Conservation (phyloP, 2,329 filamentous ascomycete species). For the Stagonosporopsis vannaccii region DNA sequence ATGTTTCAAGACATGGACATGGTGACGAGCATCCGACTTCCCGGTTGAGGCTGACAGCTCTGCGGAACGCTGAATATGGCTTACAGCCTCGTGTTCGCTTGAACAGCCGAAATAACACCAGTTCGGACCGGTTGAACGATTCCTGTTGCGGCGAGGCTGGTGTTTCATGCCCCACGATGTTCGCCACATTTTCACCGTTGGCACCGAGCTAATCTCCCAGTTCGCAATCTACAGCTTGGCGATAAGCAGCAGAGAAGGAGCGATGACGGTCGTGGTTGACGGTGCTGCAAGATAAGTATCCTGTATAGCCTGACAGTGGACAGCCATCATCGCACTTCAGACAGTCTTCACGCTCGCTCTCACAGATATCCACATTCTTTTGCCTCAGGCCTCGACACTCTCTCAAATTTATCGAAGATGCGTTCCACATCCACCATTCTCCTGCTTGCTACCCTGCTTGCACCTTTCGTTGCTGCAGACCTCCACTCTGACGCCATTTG, state of each 20-base stretch:
- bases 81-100: conserved; percentile 4
- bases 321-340: conserved; percentile 1
- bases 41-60: background rate
- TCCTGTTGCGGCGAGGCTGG: conserved; percentile 1
- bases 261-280: background rate
- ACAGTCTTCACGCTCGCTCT: background rate
- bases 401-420: conserved; percentile 24
- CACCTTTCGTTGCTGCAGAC: conserved; percentile 26
- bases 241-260: background rate
- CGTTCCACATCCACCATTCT: conserved; percentile 24
- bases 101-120: conserved; percentile 19
- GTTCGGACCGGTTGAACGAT: conserved; percentile 11
- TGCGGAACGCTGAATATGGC: background rate
- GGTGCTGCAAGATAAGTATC: conserved; percentile 7
- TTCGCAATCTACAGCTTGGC: conserved; percentile 2
- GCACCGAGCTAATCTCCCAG: conserved; percentile 11
- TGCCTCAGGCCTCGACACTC: conserved; percentile 3
- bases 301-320: background rate
- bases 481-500: conserved; percentile 34
- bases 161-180: conserved; percentile 20
- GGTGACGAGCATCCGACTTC: background rate
- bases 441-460: conserved; percentile 19
- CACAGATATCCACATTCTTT: background rate
- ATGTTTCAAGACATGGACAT: conserved; percentile 7
- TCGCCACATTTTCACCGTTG: conserved; percentile 21